Conservation (phyloP, 2,329 filamentous ascomycete species). For the Magnaporthiopsis poae region DNA sequence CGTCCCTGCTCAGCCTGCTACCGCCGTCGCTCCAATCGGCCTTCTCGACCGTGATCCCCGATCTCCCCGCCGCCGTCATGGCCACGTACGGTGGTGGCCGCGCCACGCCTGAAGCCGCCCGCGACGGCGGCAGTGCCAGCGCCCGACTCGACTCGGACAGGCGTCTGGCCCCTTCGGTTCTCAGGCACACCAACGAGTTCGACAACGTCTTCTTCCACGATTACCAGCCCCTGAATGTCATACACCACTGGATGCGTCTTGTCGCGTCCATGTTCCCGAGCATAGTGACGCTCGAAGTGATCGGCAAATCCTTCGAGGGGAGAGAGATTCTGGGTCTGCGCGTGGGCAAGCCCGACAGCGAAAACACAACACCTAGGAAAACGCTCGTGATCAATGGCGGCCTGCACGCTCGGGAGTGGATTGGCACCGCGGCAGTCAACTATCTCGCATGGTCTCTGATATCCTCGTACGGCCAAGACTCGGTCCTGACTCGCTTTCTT, state of each 20-base stretch:
- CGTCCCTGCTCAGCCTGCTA: constrained; percentile 68
- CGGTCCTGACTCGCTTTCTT: constrained; percentile 64
- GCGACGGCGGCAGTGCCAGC: constrained; percentile 12
- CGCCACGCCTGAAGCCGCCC: constrained; percentile 12
- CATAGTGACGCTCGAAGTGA: constrained; percentile 55
- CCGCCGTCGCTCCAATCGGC: constrained; percentile 62
- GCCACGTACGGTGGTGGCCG: constrained; percentile 55
- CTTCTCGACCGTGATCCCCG: constrained; percentile 67
- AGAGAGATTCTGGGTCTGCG: constrained; percentile 75
- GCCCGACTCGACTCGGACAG: not conserved
- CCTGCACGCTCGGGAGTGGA: constrained; percentile 93
- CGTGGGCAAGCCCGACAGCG: constrained; percentile 41
- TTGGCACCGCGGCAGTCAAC: constrained; percentile 80
- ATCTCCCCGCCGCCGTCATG: constrained; percentile 67
- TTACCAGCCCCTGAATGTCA: constrained; percentile 76
- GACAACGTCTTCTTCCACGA: constrained; percentile 82
- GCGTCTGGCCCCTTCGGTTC: not conserved
- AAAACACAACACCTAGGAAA: constrained; percentile 18
- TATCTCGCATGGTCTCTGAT: constrained; percentile 85
- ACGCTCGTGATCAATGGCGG: constrained; percentile 58
- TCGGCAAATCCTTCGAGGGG: constrained; percentile 82
- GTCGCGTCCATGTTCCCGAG: constrained; percentile 77
- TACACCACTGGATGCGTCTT: constrained; percentile 67
- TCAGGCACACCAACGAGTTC: constrained; percentile 12
- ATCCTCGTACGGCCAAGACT: constrained; percentile 66